Conservation (phyloP, 2,329 filamentous ascomycete species). For the Aspergillus aculeatus region DNA sequence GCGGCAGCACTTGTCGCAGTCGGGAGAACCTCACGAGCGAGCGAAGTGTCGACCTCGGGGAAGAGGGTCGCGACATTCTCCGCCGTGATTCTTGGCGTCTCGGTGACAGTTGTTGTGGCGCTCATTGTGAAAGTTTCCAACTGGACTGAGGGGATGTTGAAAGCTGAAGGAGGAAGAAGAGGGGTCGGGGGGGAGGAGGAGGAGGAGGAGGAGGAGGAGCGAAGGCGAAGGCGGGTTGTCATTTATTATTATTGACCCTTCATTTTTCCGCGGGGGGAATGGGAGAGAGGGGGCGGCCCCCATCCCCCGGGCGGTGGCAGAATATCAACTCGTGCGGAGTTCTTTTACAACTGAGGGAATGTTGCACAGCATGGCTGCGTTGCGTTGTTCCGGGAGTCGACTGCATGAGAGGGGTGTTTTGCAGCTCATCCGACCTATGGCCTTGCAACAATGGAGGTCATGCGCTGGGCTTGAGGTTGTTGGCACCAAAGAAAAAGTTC, state of each 20-base stretch:
- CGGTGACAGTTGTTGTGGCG: constrained; percentile 51
- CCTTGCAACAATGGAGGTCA: neutral
- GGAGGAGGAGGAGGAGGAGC: neutral
- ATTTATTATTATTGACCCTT: neutral
- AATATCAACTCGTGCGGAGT: neutral
- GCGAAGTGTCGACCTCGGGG: constrained; percentile 69
- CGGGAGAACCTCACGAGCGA: constrained; percentile 52
- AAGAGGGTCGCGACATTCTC: constrained; percentile 85
- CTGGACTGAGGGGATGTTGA: neutral
- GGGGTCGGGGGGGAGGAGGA: neutral
- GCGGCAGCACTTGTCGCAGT: constrained; percentile 37
- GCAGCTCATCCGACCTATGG: neutral
- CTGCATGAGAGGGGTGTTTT: neutral
- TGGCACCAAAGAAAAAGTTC: neutral
- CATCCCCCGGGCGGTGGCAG: constrained; percentile 2
- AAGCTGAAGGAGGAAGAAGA: neutral
- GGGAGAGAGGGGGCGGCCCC: neutral
- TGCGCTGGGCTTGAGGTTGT: neutral
- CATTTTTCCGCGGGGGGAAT: neutral
- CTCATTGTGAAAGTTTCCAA: constrained; percentile 27
- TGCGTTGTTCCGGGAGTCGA: neutral
- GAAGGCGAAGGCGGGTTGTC: neutral
- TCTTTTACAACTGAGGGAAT: neutral
- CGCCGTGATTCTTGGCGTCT: constrained; percentile 69
- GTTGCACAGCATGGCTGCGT: neutral